A percentile compares a stretch with the other conserved stretches of the same genome.
These are phyloP conservation scores for Penicillium sp. DNA, from an alignment of 2,329 filamentous ascomycete genomes.

Conservation along the genomic window DNA sequence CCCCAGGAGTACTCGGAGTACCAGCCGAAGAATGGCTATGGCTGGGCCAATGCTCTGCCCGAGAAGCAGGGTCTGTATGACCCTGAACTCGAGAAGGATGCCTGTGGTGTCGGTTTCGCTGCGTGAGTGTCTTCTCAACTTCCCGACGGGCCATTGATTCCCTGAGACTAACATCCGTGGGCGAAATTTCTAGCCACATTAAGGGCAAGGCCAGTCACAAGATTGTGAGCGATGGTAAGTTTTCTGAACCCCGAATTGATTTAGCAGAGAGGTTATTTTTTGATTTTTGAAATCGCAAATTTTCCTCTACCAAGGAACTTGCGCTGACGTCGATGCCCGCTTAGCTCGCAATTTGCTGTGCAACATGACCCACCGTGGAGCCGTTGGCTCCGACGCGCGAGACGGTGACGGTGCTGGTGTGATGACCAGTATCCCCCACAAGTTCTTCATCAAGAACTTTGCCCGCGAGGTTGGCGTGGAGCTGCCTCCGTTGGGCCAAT, in stretches of 20 bases:
- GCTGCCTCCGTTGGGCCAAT: slow-evolving; percentile 85
- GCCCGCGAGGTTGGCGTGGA: slow-evolving; percentile 85
- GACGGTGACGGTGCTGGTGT: slow-evolving; percentile 98
- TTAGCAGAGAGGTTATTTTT: background rate
- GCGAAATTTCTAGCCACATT: slow-evolving; percentile 65
- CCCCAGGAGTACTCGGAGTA: slow-evolving; percentile 54
- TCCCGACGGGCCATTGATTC: slow-evolving; percentile 6
- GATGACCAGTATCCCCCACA: slow-evolving; percentile 98
- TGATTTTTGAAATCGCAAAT: background rate
- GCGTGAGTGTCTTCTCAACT: slow-evolving; percentile 63
- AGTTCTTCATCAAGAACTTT: slow-evolving; percentile 98
- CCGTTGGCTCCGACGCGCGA: slow-evolving; percentile 94
- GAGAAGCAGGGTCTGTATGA: slow-evolving; percentile 99
- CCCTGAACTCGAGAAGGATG: slow-evolving; percentile 95
- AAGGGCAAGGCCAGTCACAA: slow-evolving; percentile 98
- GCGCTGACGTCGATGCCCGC: slow-evolving; percentile 14
- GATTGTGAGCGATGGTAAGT: slow-evolving; percentile 94
- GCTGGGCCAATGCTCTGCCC: slow-evolving; percentile 93
- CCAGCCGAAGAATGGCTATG: slow-evolving; percentile 66
- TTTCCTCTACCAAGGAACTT: background rate
- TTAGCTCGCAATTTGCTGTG: slow-evolving; percentile 88
- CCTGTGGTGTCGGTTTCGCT: slow-evolving; percentile 98
- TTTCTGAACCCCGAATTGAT: slow-evolving; percentile 2
- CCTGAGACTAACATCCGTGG: background rate
- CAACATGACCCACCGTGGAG: slow-evolving; percentile 99